phyloP scores from a whole-genome alignment of 2,329 filamentous ascomycete genomes.

The Tricladium varicosporioides region DNA sequence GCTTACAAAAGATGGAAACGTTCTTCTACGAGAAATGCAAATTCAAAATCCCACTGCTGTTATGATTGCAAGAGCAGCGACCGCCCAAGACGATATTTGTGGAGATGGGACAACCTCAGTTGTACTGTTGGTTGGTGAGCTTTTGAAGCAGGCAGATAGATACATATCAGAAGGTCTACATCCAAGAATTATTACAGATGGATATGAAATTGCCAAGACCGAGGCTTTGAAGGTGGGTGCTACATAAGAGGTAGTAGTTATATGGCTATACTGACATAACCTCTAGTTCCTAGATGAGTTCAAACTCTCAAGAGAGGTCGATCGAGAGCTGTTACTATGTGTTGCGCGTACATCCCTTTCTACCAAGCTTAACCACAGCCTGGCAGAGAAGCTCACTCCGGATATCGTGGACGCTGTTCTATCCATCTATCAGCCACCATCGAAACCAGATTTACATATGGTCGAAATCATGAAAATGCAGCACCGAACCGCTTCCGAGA shows the following conservation, averaged over 20 bases:
- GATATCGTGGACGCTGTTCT: conserved; percentile 96
- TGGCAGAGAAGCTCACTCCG: conserved; percentile 88
- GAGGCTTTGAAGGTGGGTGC: conserved; percentile 75
- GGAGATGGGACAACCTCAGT: conserved; percentile 97
- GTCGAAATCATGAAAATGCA: conserved; percentile 99
- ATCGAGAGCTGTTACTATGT: conserved; percentile 88
- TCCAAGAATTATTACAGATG: conserved; percentile 93
- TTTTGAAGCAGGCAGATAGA: conserved; percentile 95
- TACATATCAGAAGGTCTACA: conserved; percentile 97
- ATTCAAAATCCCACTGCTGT: conserved; percentile 98
- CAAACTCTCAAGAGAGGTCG: conserved; percentile 84
- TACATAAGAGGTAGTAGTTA: conserved; percentile 2
- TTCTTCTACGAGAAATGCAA: conserved; percentile 77
- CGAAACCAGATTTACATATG: conserved; percentile 98
- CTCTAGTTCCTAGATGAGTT: conserved; percentile 85
- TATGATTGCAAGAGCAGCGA: conserved; percentile 79
- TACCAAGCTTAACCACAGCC: conserved; percentile 86
- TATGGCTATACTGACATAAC: conserved; percentile 9
- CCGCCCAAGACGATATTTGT: conserved; percentile 96
- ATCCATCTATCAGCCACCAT: conserved; percentile 83
- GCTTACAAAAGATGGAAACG: conserved; percentile 97
- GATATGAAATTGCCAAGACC: conserved; percentile 93
- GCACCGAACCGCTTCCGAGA: conserved; percentile 93
- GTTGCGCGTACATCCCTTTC: conserved; percentile 93
- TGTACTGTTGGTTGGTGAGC: conserved; percentile 90